Percentiles rank a stretch among this genome's conserved stretches.
Evolutionary conservation across 2,329 filamentous ascomycete genomes (phyloP).

Genomic region (Venturia carpophila): DNA sequence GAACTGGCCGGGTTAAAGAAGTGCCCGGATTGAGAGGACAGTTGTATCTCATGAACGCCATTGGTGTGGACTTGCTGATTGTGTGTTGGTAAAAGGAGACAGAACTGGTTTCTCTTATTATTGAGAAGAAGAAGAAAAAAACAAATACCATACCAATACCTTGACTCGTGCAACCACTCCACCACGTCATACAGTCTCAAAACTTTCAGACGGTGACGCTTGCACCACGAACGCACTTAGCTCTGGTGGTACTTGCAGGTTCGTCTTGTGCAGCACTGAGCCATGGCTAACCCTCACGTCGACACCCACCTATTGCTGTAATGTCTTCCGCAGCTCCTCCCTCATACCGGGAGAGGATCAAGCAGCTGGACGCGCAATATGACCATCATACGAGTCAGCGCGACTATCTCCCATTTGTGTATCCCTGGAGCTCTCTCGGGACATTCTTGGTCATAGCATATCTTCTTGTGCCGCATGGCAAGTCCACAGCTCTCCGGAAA

Average conservation of each 20-base stretch:
- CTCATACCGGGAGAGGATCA: constrained; percentile 14
- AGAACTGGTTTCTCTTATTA: no score
- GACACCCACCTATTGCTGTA: not conserved
- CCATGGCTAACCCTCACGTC: not conserved
- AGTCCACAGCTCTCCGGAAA: constrained; percentile 32
- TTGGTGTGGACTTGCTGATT: no score
- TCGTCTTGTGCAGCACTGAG: not conserved
- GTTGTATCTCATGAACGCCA: no score
- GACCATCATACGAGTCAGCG: constrained; percentile 33
- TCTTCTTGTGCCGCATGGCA: constrained; percentile 43
- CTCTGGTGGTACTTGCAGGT: not conserved
- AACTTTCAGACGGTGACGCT: no score
- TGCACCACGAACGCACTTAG: no score
- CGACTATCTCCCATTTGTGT: constrained; percentile 36
- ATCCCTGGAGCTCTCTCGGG: constrained; percentile 36
- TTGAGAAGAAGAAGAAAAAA: no score
- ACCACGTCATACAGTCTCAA: no score
- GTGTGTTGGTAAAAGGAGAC: no score
- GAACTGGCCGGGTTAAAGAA: no score
- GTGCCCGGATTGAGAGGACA: no score
- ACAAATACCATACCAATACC: no score
- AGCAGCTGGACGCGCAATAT: constrained; percentile 35
- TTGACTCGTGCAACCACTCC: no score
- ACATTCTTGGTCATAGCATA: constrained; percentile 39
- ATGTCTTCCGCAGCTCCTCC: not conserved